Base-by-base conservation (phyloP, 83 land plant genomes). In the Thuja plicata region DNA sequence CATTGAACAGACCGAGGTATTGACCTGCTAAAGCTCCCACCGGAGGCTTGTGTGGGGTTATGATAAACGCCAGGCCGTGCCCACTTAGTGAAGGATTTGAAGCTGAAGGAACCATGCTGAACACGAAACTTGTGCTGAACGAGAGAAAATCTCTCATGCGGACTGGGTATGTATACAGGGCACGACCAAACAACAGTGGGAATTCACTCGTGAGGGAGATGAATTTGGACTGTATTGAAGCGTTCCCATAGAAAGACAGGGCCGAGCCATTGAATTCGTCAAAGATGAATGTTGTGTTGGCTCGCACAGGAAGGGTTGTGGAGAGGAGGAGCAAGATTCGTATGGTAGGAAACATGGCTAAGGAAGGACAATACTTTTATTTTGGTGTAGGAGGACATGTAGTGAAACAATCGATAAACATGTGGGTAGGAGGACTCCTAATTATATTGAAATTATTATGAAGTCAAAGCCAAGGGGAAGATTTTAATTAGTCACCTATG, bases 31-130 rank as follows among this genome's bases (percentile, higher is more conserved):
- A 81, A n/a, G 84, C 91, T 3, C 73, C 85, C 32, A 24, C 77
- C 21, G 89, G 89, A 8, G 91, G 76, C 32, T n/a, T 70, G 16
- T 86, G 41, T 2, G 89, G 82, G 1, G 92, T 46, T 30, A 92
- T 91, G 16, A 90, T 83, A 89, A 92, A 92, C 4, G 94, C 92
- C 21, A 92, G 19, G 17, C 92, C 94, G 50, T 88, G 87, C 78
- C 92, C 92, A 2, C 94, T 91, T 4, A 89, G 89, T 54, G 57
- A 52, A 19, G 74, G 27, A 70, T 41, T 87, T 11, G 55, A 88
- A 50, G 77, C 81, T 84, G 89, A 86, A 9, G 91, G 91, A 50
- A 91, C 88, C 2, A 90, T 89, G 3, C 80, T 87, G 30, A 92
- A 87, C 8, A 83, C 91, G 46, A 92, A 91, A 6, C 77, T 38